Evolutionary conservation across 495 filamentous ascomycete species (phyloP), one percentile per base, ranked within the genome.

Genomic region (Tuber umbilicatum): DNA sequence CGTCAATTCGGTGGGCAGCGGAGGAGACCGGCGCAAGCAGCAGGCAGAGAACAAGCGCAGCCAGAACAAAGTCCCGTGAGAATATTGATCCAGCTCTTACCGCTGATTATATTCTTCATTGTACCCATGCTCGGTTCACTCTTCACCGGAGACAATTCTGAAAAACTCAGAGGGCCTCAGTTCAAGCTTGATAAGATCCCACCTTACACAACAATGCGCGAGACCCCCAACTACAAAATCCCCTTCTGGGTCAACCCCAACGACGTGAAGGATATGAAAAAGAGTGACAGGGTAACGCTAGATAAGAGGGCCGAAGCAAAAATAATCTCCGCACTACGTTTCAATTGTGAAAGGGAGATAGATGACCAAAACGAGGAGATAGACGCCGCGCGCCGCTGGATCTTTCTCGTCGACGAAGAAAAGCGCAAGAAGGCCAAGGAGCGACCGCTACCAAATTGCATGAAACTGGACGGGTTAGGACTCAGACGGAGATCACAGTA

Each of bases 361-460:
- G 83, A 86, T 60, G 82, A 86, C 71, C 87, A 89, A 82, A 86
- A 89, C 73, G 86, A 88, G 42, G 86, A 94, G 84, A 84, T 89
- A 67, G 88, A 97, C 70, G 91, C 92, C 42, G 94, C 95, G 2
- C 89, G 91, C 80, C 94, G 95, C 19, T 97, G 93, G 91, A 94
- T 98, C 80, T 92, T 88, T 84, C 88, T 87, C 60, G 93, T 87
- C 60, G 93, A 99, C 81, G 85, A 87, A 68, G 90, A 90, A 73
- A 93, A 92, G 87, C 89, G 97, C 89, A 86, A 88, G 75, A 83
- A 84, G 75, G 92, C 92, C 31, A 84, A 88, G 35, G 85, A 85
- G 19, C 87, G 91, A 87, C 87, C 89, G 21, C 73, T 85, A 78
- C 78, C 75, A 9, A 77, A 73, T 55, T 85, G 84, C 69, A 74